Evolutionary conservation across 768 basidiomycete species (phyloP), one percentile per base, ranked within the genome.

Genomic region (Phylloporus sp.): DNA sequence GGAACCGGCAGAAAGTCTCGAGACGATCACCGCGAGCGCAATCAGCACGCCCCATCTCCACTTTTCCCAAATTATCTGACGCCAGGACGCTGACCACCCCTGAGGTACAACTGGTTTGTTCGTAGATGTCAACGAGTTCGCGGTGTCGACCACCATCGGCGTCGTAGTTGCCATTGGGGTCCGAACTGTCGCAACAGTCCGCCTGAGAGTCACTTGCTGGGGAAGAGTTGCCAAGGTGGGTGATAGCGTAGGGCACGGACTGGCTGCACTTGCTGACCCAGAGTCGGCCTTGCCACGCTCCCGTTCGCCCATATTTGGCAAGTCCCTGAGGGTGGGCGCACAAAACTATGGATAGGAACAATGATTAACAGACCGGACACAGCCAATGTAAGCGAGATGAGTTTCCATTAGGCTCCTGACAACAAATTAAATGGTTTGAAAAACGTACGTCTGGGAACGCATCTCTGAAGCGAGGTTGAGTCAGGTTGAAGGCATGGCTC

Each of bases 261-360:
- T 55, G 38, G 45, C 33, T 45, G 41, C 38, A 53, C 42, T 50
- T 59, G 51, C 37, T 62, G 61, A 42, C 66, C 37, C 46, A 54
- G 37, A 29, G 58, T 60, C 63, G 6, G 77, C 59, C 43, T 72
- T 76, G 9, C 82, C 85, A 36, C 79, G 76, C 56, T 86, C 86
- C 54, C 76, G 81, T 65, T 87, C 76, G 18, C 86, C 92, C 95
- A 98, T 98, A 68, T 96, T 96, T 0, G 95, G 95, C 23, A 94
- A 67, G 59, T 93, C 83, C 36, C 74, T 80, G 60, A 80, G 75
- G 15, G 70, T 69, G 10, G 80, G 73, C 24, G 75, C 72, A 58
- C 85, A 87, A 58, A 88, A 90, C 85, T 97, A 58, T 38, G 32
- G 53, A 60, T 35, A 24, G 21, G 44, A 46, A 23, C 29, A 23